These are phyloP conservation scores for Tuber calosporum DNA, from an alignment of 495 filamentous ascomycete genomes.

Conservation along the genomic window DNA sequence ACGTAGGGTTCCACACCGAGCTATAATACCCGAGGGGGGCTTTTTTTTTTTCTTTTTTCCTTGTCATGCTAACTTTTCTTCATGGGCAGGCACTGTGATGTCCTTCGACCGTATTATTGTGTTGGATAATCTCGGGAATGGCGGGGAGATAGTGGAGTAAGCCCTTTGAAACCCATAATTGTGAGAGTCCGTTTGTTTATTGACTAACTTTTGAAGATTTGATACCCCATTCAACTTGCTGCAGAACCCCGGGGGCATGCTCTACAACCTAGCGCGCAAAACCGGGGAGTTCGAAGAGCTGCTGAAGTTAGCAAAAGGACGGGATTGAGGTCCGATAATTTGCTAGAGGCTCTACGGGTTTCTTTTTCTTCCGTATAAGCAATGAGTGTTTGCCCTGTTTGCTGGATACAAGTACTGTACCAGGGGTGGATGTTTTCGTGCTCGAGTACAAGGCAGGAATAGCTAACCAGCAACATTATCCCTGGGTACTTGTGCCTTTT, in stretches of 20 bases:
- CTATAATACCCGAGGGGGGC: background rate
- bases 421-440: too few relatives aligned
- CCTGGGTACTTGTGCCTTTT: background rate
- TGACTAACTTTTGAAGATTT: constrained; percentile 18
- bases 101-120: constrained; percentile 32
- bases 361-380: background rate
- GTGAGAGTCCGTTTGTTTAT: constrained; percentile 17
- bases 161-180: background rate
- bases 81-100: constrained; percentile 31
- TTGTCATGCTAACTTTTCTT: background rate
- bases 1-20: constrained; percentile 3
- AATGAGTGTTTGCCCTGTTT: background rate
- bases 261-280: constrained; percentile 27
- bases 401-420: background rate
- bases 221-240: constrained; percentile 33
- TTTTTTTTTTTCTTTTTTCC: background rate
- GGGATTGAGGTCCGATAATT: background rate
- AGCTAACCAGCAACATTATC: too few relatives aligned
- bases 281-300: constrained; percentile 35
- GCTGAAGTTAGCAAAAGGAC: constrained; percentile 41
- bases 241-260: constrained; percentile 15
- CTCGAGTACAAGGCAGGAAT: too few relatives aligned
- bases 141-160: constrained; percentile 37
- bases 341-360: background rate
- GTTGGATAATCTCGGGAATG: constrained; percentile 33